Conservation (phyloP, 768 basidiomycete genomes). For the Boletus sp. region DNA sequence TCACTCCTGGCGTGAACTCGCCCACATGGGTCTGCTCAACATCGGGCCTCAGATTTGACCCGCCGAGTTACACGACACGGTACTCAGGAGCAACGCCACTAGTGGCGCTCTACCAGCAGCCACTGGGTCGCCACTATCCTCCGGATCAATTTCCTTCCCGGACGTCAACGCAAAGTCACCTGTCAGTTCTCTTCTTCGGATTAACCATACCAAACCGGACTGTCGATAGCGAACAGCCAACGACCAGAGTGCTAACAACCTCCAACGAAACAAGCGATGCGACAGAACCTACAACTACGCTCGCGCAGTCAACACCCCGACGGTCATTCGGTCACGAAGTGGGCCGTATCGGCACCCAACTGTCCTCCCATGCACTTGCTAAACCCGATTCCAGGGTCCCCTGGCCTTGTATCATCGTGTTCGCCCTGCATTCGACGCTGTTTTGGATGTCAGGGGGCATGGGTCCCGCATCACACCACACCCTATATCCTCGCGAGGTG, state of each 20-base stretch:
- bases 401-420: slow-evolving; percentile 56
- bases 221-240: no score
- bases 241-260: no score
- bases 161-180: neutral
- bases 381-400: no score
- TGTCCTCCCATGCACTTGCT: no score
- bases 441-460: slow-evolving; percentile 57
- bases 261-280: no score
- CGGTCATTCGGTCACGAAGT: no score
- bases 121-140: neutral
- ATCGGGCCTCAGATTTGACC: neutral
- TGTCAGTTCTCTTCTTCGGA: no score
- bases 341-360: no score
- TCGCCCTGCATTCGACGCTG: slow-evolving; percentile 71
- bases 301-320: no score
- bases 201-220: no score
- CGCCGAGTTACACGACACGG: neutral
- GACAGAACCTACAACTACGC: no score
- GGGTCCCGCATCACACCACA: neutral
- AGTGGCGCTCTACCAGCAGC: neutral
- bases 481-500: neutral
- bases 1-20: neutral
- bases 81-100: no score
- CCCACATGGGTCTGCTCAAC: neutral
- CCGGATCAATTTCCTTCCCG: neutral